Evolutionary conservation across 2,329 filamentous ascomycete genomes (phyloP), one percentile per base, ranked within the genome.

Genomic region (Diaporthe capsici): DNA sequence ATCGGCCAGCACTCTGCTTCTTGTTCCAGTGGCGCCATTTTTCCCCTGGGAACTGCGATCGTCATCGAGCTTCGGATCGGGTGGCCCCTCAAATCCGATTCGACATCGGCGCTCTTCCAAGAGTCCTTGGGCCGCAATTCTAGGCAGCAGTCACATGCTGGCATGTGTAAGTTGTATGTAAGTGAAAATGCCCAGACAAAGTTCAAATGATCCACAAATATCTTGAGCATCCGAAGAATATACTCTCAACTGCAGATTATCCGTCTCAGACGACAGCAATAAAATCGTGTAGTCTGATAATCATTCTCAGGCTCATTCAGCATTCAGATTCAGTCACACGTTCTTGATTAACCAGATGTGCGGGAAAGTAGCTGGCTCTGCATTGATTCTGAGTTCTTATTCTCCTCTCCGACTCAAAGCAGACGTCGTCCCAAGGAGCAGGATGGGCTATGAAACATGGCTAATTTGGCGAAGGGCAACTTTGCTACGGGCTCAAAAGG

Each of bases 1-100:
- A 47, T 51, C 63, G 63, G 31, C 63, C 31, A 25, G 47, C 15
- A 53, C 31, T 53, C 12, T 39, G 63, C 31, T 53, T 53, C 34
- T 53, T 53, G 9, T 51, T 3, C 20, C 47, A 51, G 63, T 68
- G 63, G 47, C 47, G 63, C 63, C 63, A 68, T 53, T 70, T 53
- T 70, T 12, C 15, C 25, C 2, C 15, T 39, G 22, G 8, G 47
- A 42, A 67, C 22, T 25, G n/a, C 47, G 31, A 39, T 51, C n/a
- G 31, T 53, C 65, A 55, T 22, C 28, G 17, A 20, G n/a, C 4
- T 28, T 17, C 65, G 15, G 31, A 42, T 55, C 47, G 22, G n/a
- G 12, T 37, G 47, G 15, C 34, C 42, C 31, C 15, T 55, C 17
- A 12, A 53, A 39, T 70, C 49, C n/a, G 34, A 70, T 70, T 55